Percentiles rank a stretch among this genome's conserved stretches.
phyloP scores from a whole-genome alignment of 768 basidiomycete species.

The Clitopilus hobsonii region DNA sequence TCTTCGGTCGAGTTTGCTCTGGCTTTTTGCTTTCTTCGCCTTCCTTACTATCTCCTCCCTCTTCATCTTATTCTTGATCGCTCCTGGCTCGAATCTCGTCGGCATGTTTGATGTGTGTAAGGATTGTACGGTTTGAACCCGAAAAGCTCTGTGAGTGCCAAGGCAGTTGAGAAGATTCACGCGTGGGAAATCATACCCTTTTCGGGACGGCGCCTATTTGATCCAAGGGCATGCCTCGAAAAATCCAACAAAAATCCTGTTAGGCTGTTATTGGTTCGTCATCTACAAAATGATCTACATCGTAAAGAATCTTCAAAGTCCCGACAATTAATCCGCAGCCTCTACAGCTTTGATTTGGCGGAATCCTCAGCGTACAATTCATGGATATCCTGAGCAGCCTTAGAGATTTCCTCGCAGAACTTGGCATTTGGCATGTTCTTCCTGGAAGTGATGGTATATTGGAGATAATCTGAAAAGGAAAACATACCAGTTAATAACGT shows the following conservation, averaged over 20 bases:
- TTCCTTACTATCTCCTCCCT: constrained; percentile 74
- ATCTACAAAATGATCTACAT: too few species aligned
- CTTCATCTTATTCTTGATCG: constrained; percentile 86
- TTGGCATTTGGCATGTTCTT: constrained; percentile 76
- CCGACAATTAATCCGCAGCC: too few species aligned
- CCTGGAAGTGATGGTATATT: constrained; percentile 85
- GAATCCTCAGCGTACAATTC: constrained; percentile 38
- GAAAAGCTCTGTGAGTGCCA: too few species aligned
- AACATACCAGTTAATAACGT: neutral
- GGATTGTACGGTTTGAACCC: too few species aligned
- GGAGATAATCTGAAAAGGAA: constrained; percentile 55
- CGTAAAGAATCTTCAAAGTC: too few species aligned
- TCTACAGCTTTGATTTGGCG: constrained; percentile 32
- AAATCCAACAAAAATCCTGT: too few species aligned
- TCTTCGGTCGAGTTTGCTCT: constrained; percentile 76
- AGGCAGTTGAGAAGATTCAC: too few species aligned
- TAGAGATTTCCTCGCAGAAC: constrained; percentile 67
- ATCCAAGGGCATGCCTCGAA: too few species aligned
- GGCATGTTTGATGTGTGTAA: constrained; percentile 40
- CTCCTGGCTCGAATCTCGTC: constrained; percentile 53
- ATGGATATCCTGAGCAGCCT: constrained; percentile 63
- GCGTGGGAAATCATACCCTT: too few species aligned
- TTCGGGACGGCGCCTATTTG: too few species aligned
- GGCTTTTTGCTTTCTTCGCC: constrained; percentile 70
- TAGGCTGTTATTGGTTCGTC: too few species aligned